Evolutionary conservation across 2,329 filamentous ascomycete genomes (phyloP), one percentile per base, ranked within the genome.

Genomic region (Allantophomopsis cytisporea): DNA sequence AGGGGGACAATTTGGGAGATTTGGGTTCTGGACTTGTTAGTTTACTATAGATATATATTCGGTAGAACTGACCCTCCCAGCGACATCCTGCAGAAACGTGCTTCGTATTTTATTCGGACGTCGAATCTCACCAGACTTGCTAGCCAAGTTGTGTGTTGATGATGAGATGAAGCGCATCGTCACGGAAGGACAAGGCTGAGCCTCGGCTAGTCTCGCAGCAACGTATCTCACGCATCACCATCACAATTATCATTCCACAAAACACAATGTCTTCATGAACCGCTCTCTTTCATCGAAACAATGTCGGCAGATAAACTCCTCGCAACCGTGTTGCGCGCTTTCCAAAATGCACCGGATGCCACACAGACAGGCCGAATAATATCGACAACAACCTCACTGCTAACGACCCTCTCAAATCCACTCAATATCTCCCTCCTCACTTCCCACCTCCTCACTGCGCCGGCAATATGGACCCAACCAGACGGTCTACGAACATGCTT

Each of bases 341-440:
- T 51, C 37, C 55, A 56, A 43, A 46, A 41, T 8, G 21, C 40
- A 34, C 45, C 47, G 17, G 45, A 54, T 43, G 39, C 47, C n/a
- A 41, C 41, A 17, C 43, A 53, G 32, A 50, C 43, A 7, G 47
- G 47, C 35, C 48, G 43, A 35, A 54, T 60, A 28, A 48, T 75
- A 14, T 65, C 64, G 13, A 73, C 68, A 16, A 69, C 71, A 10
- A 63, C 68, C 6, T 70, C 69, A 3, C 62, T 76, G 3, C 60
- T 77, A 39, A 71, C 69, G 1, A 68, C 68, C 7, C 63, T 76
- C 18, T 68, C 69, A 36, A 77, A 76, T 46, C 72, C 70, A 1
- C 61, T 73, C 32, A 77, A 77, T 46, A 61, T 75, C 44, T 70
- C 68, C 8, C 62, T 76, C 8, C 60, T 77, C 14, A 70, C 71